Base-by-base conservation (phyloP, 805 yeast species). In the Maudiozyma turicensis region DNA sequence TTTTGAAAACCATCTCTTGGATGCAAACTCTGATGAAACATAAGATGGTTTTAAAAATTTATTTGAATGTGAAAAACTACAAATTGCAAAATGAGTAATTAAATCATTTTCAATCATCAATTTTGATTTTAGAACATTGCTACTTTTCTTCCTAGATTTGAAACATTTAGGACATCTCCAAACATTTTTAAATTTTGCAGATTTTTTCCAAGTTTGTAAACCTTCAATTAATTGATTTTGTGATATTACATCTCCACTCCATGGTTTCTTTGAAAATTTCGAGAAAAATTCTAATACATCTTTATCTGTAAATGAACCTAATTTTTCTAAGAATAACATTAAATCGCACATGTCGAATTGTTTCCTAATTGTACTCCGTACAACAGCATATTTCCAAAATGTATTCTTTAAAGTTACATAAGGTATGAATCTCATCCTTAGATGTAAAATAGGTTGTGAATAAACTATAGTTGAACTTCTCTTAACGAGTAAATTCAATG, bases 1-100 rank as follows among this genome's bases (percentile, higher is more conserved):
- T 58, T 85, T 88, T 3, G 90, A 75, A 59, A 85, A 87, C 98
- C 98, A 90, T 52, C 89, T 78, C 56, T 86, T 81, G 4, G 90
- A 78, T 0, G 98, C 98, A 56, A 83, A 79, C 44, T 79, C 81
- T 0, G 91, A 77, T 0, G 96, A 80, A 2, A 87, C 91, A 60
- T 79, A 91, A 1, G 83, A 72, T 1, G 86, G 77, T 45, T 80
- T 78, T 42, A 85, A 66, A 6, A 82, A 63, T 56, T 82, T 78
- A 52, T 80, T 73, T 45, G 83, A 76, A 50, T 84, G 86, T 51
- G 82, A 81, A 31, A 84, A 79, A 0, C 87, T 81, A 66, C 99
- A 93, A 1, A 87, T 78, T 0, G 96, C 91, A 48, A 90, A 76
- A 68, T 91, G 99, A 1, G 86, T 80, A n/a, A 87, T 78, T 47